Evolutionary conservation across 179 eudicot genomes (phyloP).

Genomic region (Nepenthes alata): DNA sequence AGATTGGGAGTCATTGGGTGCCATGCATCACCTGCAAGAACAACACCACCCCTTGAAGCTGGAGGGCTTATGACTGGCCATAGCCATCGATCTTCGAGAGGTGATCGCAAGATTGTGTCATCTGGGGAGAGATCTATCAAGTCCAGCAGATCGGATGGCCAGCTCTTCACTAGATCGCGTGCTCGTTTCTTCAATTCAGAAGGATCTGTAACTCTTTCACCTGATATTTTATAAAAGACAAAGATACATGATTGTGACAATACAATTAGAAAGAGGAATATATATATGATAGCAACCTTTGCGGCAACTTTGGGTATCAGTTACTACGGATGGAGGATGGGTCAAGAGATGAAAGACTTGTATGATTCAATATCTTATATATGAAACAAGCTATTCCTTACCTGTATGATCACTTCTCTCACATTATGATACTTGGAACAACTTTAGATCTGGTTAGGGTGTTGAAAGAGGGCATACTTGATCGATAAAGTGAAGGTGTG

Average conservation of each 20-base stretch:
- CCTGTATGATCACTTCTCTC: no score
- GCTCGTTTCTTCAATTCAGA: conserved; percentile 54
- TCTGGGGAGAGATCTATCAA: conserved; percentile 49
- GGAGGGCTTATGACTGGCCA: conserved; percentile 81
- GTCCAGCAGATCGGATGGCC: conserved; percentile 51
- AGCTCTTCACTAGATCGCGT: conserved; percentile 28
- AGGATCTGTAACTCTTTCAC: conserved; percentile 68
- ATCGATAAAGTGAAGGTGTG: no score
- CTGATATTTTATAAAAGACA: conserved; percentile 17
- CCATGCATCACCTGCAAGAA: conserved; percentile 97
- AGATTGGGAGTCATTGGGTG: conserved; percentile 99
- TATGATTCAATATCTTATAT: no score
- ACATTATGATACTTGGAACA: no score
- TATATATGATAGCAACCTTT: no score
- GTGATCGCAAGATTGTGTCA: conserved; percentile 45
- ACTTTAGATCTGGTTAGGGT: no score
- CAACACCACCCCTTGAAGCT: conserved; percentile 48
- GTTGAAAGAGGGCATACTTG: no score
- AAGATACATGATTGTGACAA: background rate
- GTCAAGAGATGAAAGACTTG: no score
- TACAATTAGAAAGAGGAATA: no score
- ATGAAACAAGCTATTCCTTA: no score
- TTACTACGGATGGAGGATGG: no score
- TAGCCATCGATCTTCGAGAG: conserved; percentile 79
- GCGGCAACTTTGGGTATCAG: no score